phyloP scores from a whole-genome alignment of 345 rosid genomes.

The Eucalyptus regnans region DNA sequence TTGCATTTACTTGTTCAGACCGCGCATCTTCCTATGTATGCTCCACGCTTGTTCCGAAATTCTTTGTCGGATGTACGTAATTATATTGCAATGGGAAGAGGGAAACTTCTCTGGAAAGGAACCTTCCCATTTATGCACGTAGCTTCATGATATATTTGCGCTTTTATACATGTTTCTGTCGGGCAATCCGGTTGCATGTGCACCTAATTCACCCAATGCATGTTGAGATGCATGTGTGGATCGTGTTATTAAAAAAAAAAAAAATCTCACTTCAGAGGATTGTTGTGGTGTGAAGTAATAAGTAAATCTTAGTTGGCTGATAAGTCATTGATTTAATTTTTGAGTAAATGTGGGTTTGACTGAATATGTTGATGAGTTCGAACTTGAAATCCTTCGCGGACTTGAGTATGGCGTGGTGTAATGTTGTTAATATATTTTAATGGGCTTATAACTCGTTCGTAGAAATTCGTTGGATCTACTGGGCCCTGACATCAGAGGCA shows the following conservation, averaged over 20 bases:
- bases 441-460: background rate
- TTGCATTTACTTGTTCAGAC: background rate
- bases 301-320: background rate
- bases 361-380: background rate
- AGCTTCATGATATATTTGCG: background rate
- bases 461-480: background rate
- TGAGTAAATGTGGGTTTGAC: background rate
- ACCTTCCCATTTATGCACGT: background rate
- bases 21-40: background rate
- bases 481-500: background rate
- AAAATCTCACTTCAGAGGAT: background rate
- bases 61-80: background rate
- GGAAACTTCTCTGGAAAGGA: background rate
- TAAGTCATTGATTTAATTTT: background rate
- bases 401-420: background rate
- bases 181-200: background rate
- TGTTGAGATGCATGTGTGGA: background rate
- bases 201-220: background rate
- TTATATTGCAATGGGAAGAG: background rate
- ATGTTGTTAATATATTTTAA: background rate
- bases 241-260: background rate
- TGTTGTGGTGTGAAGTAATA: background rate
- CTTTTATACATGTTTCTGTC: background rate
- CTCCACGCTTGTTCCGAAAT: background rate
- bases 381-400: fast-evolving